Percentiles rank a stretch among this genome's conserved stretches.
These are phyloP conservation scores for Astraeus odoratus DNA, from an alignment of 768 basidiomycete species.

Conservation along the genomic window DNA sequence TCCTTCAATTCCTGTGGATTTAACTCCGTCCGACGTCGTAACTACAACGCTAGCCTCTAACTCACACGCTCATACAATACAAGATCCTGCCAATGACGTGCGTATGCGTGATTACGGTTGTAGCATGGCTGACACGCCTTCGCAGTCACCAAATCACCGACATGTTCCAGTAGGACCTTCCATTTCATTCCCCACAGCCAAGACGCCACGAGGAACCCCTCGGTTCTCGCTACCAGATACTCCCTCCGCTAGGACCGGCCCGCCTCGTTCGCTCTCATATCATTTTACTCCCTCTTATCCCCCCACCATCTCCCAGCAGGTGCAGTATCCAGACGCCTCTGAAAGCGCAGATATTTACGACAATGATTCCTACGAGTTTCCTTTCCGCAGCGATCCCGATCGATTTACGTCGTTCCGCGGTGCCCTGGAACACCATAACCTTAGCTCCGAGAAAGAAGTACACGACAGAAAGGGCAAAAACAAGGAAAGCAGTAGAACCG, in stretches of 20 bases:
- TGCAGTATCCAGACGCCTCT: slow-evolving; percentile 20
- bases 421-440: slow-evolving; percentile 43
- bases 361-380: slow-evolving; percentile 27
- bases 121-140: neutral
- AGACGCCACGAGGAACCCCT: slow-evolving; percentile 2
- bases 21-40: slow-evolving; percentile 10
- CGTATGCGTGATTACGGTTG: neutral
- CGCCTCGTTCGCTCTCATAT: slow-evolving; percentile 67
- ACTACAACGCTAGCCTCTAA: slow-evolving; percentile 1
- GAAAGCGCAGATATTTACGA: slow-evolving; percentile 22
- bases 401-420: slow-evolving; percentile 48
- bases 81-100: neutral
- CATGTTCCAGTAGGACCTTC: slow-evolving; percentile 10
- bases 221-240: slow-evolving; percentile 26
- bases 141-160: slow-evolving; percentile 5
- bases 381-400: slow-evolving; percentile 22
- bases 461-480: slow-evolving; percentile 50
- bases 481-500: slow-evolving; percentile 35
- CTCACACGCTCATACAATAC: slow-evolving; percentile 1
- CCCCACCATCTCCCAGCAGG: slow-evolving; percentile 21
- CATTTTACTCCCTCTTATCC: slow-evolving; percentile 48
- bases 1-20: neutral
- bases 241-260: slow-evolving; percentile 63
- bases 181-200: slow-evolving; percentile 5
- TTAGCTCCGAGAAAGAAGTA: slow-evolving; percentile 28